Evolutionary conservation across 2,329 filamentous ascomycete genomes (phyloP), one percentile per base, ranked within the genome.

Genomic region (Fusarium tuaranense): DNA sequence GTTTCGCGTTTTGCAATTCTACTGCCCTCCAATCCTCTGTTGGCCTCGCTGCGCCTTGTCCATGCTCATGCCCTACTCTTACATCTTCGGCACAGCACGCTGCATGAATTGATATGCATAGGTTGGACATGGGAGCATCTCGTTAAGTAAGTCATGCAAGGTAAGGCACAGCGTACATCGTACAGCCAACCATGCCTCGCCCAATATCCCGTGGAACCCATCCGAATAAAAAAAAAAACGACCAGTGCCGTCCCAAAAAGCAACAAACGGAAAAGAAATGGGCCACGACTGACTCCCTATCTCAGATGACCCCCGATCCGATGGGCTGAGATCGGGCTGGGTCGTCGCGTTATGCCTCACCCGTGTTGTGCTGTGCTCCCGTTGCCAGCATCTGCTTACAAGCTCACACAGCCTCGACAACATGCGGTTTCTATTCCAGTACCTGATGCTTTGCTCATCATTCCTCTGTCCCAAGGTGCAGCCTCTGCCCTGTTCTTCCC

Each of bases 81-180:
- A 55, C 39, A 51, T 67, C 65, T 65, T 36, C 73, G 38, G 60
- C 57, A 72, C 60, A 30, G 41, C 59, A 22, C 59, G 34, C 60
- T 75, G 60, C 69, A 75, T 68, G 30, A 75, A 70, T 74, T 69
- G 41, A 55, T 73, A 55, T 69, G 72, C 72, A 75, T 67, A 59
- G 65, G 66, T 53, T 74, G 63, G 64, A 63, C 71, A 72, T 74
- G 71, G 71, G 63, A 66, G 44, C 30, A 63, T 65, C 57, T 69
- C 58, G 62, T 57, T 14, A 39, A 38, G 68, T 62, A 39, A 38
- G 72, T 65, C 72, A 68, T 61, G 67, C 62, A 69, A 66, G 51
- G 48, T 27, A 53, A 53, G 48, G 41, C 41, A 46, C 41, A 46
- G 41, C 20, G 25, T 27, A 53, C 25, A 32, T 46, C 32, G 72